Evolutionary conservation across 2,329 filamentous ascomycete species (phyloP).

Genomic region (Monosporascus sp.): DNA sequence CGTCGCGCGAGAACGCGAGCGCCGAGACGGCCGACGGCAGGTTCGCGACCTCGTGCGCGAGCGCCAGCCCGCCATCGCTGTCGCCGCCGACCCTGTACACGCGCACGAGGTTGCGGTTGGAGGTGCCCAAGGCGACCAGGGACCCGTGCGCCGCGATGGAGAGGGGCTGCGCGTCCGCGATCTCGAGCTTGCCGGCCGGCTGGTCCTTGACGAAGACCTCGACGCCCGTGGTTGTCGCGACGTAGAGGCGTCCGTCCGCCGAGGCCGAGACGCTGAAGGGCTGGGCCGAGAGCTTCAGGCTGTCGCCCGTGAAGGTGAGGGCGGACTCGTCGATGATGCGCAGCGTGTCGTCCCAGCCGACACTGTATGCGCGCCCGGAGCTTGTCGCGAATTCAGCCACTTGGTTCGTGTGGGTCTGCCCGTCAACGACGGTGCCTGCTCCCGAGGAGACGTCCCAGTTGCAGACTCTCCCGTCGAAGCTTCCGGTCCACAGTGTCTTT

Average conservation of each 20-base stretch:
- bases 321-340: slow-evolving; percentile 71
- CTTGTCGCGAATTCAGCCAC: slow-evolving; percentile 68
- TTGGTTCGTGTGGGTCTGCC: slow-evolving; percentile 80
- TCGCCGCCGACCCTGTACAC: slow-evolving; percentile 63
- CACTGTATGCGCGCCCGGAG: slow-evolving; percentile 67
- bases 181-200: slow-evolving; percentile 53
- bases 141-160: slow-evolving; percentile 65
- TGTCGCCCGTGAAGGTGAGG: slow-evolving; percentile 68
- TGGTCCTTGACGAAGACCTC: slow-evolving; percentile 55
- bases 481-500: slow-evolving; percentile 78
- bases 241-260: slow-evolving; percentile 38
- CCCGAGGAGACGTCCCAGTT: slow-evolving; percentile 76
- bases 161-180: slow-evolving; percentile 58
- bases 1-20: slow-evolving; percentile 77
- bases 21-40: slow-evolving; percentile 70
- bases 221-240: slow-evolving; percentile 51
- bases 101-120: slow-evolving; percentile 65
- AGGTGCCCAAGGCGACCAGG: slow-evolving; percentile 67
- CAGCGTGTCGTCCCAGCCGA: slow-evolving; percentile 91
- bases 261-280: slow-evolving; percentile 49
- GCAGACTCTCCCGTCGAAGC: slow-evolving; percentile 83
- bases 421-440: slow-evolving; percentile 65
- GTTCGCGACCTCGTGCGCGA: slow-evolving; percentile 56
- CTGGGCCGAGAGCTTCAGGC: slow-evolving; percentile 67
- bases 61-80: slow-evolving; percentile 44